Evolutionary conservation across 768 basidiomycete species (phyloP).

Genomic region (Collybia nuda): DNA sequence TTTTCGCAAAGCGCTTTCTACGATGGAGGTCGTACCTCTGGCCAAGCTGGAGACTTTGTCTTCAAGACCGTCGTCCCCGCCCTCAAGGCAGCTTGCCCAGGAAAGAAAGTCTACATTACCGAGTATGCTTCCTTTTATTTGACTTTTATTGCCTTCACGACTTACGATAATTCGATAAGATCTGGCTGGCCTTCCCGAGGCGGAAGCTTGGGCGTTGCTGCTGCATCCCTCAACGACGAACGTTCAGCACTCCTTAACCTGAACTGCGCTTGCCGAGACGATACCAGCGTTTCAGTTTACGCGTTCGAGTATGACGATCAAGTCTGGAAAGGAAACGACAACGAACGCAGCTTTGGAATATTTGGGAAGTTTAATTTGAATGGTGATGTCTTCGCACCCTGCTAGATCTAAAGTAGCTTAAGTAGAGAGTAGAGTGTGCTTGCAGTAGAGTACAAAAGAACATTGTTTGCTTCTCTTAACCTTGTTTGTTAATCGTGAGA

Average conservation of each 20-base stretch:
- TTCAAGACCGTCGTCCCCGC: constrained; percentile 37
- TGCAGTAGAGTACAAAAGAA: too few relatives aligned
- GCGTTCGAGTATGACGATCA: constrained; percentile 40
- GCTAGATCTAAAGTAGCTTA: constrained; percentile 7
- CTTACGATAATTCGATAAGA: constrained; percentile 12
- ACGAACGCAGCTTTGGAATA: constrained; percentile 39
- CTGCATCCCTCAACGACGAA: constrained; percentile 29
- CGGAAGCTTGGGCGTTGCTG: constrained; percentile 22
- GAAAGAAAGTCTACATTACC: constrained; percentile 33
- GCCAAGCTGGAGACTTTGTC: constrained; percentile 35
- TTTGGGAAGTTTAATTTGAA: constrained; percentile 29
- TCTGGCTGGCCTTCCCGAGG: constrained; percentile 44
- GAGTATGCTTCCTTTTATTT: constrained; percentile 23
- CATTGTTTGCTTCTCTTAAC: background rate
- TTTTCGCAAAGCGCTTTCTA: constrained; percentile 29
- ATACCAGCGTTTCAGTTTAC: constrained; percentile 29
- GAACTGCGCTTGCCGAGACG: constrained; percentile 33
- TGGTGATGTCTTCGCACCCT: constrained; percentile 21
- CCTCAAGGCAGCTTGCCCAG: constrained; percentile 32
- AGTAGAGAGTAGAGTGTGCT: background rate
- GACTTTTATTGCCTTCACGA: background rate
- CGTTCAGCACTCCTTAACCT: constrained; percentile 29
- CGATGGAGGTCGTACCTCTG: constrained; percentile 28
- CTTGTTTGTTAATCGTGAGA: too few relatives aligned
- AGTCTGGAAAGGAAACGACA: constrained; percentile 34